These are phyloP conservation scores for Epipyxis sp. DNA, from an alignment of 108 stramenopile genomes.

Conservation along the genomic window DNA sequence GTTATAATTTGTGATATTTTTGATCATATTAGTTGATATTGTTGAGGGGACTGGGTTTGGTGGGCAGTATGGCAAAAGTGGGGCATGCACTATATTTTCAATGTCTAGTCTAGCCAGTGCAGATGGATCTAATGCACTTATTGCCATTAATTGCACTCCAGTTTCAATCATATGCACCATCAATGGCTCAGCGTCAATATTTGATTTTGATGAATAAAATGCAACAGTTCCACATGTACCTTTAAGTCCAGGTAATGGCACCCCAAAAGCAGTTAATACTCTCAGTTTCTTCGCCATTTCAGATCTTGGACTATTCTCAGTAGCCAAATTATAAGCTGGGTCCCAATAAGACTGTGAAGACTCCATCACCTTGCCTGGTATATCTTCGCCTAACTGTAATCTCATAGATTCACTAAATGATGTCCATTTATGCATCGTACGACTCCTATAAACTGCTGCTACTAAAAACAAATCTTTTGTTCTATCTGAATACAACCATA, in stretches of 20 bases:
- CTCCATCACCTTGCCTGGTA: slow-evolving; percentile 46
- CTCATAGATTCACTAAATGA: slow-evolving; percentile 38
- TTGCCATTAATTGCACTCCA: not conserved
- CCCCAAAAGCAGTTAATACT: slow-evolving; percentile 49
- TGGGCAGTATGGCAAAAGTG: not conserved
- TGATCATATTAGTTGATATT: not conserved
- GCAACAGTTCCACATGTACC: slow-evolving; percentile 6
- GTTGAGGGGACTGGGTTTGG: not conserved
- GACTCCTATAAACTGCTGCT: slow-evolving; percentile 59
- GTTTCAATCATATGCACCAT: not conserved
- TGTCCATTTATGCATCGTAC: slow-evolving; percentile 57
- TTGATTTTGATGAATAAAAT: slow-evolving; percentile 1
- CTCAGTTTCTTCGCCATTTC: slow-evolving; percentile 40
- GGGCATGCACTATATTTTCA: not conserved
- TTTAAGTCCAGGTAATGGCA: slow-evolving; percentile 35
- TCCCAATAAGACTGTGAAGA: slow-evolving; percentile 42
- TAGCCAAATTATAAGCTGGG: slow-evolving; percentile 35
- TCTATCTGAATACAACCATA: slow-evolving; percentile 64
- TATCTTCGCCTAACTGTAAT: slow-evolving; percentile 35
- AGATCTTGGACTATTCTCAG: slow-evolving; percentile 31
- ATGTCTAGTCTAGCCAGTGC: not conserved
- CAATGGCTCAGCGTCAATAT: not conserved
- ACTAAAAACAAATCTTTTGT: slow-evolving; percentile 35
- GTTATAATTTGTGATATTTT: not conserved
- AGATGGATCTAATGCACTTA: not conserved